These are phyloP conservation scores for Solanum tacnaense DNA, from an alignment of 257 asterid species.

Conservation along the genomic window DNA sequence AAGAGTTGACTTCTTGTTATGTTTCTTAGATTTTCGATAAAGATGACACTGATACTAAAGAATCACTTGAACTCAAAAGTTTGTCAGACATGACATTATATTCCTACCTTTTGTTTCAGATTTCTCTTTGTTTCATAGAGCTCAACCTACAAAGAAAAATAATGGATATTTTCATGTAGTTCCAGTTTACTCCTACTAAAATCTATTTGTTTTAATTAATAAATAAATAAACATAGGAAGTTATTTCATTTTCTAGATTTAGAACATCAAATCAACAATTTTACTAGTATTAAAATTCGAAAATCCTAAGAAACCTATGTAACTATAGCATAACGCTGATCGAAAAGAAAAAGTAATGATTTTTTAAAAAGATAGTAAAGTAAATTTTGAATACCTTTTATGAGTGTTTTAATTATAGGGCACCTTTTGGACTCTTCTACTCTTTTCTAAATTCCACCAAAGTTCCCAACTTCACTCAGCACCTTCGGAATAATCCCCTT, in stretches of 20 bases:
- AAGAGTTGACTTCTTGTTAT: too few species aligned
- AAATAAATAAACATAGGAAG: neutral
- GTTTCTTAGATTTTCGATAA: too few species aligned
- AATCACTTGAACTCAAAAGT: too few species aligned
- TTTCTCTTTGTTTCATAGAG: neutral
- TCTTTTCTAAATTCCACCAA: too few species aligned
- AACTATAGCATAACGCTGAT: neutral
- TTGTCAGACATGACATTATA: too few species aligned
- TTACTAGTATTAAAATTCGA: neutral
- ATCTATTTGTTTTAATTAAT: too few species aligned
- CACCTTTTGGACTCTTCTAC: neutral
- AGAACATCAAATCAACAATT: neutral
- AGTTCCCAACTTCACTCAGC: too few species aligned
- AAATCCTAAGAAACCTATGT: neutral
- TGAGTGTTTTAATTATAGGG: neutral
- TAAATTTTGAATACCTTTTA: neutral
- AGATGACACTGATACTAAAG: too few species aligned
- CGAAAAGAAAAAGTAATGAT: neutral
- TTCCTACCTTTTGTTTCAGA: neutral
- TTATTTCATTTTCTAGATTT: neutral
- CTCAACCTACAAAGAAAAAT: neutral
- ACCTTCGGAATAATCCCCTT: too few species aligned
- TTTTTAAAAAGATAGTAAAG: neutral
- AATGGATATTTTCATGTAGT: neutral
- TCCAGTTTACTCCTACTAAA: too few species aligned